A percentile compares a stretch with the other conserved stretches of the same genome.
Evolutionary conservation across 306 rosid genomes (phyloP).

Genomic region (Castanea mollissima): DNA sequence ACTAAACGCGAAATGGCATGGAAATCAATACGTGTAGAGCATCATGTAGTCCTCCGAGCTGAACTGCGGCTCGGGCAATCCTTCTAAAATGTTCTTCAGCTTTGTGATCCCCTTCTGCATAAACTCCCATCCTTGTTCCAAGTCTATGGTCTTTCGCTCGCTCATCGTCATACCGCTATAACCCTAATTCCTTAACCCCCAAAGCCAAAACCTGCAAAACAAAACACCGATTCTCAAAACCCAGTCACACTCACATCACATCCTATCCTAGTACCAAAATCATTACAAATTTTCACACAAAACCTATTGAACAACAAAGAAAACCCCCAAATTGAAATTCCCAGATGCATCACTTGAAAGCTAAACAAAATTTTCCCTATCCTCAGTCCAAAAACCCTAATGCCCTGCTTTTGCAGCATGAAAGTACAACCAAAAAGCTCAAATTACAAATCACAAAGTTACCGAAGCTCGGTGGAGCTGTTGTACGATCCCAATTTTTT

Average conservation of each 20-base stretch:
- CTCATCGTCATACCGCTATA: slow-evolving; percentile 30
- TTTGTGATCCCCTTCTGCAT: slow-evolving; percentile 40
- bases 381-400: slow-evolving; percentile 21
- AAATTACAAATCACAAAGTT: not conserved
- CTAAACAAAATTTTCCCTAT: not conserved
- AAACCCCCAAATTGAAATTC: not conserved
- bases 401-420: slow-evolving; percentile 6
- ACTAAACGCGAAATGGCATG: not conserved
- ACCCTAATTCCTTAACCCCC: slow-evolving; percentile 10
- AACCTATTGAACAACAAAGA: not conserved
- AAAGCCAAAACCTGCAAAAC: slow-evolving; percentile 26
- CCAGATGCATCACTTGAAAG: not conserved
- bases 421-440: not conserved
- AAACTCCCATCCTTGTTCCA: slow-evolving; percentile 43
- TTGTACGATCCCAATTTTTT: too few species aligned
- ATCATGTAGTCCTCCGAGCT: slow-evolving; percentile 38
- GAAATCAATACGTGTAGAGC: slow-evolving; percentile 45
- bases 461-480: too few species aligned
- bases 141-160: slow-evolving; percentile 13
- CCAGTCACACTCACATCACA: not conserved
- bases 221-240: not conserved
- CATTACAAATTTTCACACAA: not conserved
- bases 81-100: slow-evolving; percentile 50
- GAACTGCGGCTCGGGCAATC: slow-evolving; percentile 26
- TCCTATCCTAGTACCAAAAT: not conserved